Conservation (phyloP, 768 basidiomycete species). For the Plicaturopsis crispa region DNA sequence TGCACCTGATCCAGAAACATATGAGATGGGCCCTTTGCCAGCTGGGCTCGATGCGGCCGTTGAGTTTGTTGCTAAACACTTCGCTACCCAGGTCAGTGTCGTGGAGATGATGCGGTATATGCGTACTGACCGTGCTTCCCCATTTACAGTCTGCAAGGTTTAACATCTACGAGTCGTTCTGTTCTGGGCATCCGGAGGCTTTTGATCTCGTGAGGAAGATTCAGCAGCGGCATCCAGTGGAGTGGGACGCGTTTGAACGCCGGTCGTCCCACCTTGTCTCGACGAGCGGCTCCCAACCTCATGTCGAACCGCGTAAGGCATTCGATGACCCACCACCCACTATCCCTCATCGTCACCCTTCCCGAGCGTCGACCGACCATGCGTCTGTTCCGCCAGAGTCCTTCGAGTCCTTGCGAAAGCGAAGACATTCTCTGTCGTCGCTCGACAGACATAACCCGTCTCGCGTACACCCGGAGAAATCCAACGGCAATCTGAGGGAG, state of each 20-base stretch:
- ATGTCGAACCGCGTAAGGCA: slow-evolving; percentile 11
- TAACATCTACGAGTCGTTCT: slow-evolving; percentile 77
- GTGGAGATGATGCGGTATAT: slow-evolving; percentile 9
- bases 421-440: slow-evolving; percentile 43
- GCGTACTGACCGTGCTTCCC: slow-evolving; percentile 2
- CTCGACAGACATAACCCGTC: slow-evolving; percentile 37
- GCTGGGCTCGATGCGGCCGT: slow-evolving; percentile 37
- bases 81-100: slow-evolving; percentile 44
- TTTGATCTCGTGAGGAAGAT: slow-evolving; percentile 64
- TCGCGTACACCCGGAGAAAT: slow-evolving; percentile 27
- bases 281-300: slow-evolving; percentile 9
- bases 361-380: background rate
- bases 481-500: slow-evolving; percentile 24
- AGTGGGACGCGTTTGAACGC: slow-evolving; percentile 83
- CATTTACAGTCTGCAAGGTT: slow-evolving; percentile 60
- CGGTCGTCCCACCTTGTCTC: slow-evolving; percentile 55
- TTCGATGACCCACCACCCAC: no score
- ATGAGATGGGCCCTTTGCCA: background rate
- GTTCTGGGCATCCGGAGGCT: slow-evolving; percentile 80
- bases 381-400: background rate
- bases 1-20: slow-evolving; percentile 5
- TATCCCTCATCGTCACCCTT: no score
- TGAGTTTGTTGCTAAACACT: slow-evolving; percentile 44
- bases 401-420: slow-evolving; percentile 10
- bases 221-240: slow-evolving; percentile 51